These are phyloP conservation scores for Cornus suecica DNA, from an alignment of 148 eudicot species.

Conservation along the genomic window DNA sequence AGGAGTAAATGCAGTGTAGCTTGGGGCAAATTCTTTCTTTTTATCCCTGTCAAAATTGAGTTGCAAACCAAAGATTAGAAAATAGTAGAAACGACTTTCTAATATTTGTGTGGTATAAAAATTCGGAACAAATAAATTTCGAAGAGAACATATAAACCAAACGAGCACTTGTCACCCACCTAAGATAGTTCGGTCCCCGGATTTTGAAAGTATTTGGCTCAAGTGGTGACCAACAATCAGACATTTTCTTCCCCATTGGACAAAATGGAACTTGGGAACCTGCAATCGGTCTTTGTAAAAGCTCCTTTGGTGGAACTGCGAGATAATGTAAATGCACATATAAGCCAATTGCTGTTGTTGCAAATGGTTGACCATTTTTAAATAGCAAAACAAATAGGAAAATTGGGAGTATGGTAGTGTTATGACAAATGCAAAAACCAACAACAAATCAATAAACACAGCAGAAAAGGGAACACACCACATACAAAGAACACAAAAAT, in stretches of 20 bases:
- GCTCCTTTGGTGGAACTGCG: constrained; percentile 72
- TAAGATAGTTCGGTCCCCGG: constrained; percentile 71
- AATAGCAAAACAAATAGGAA: not conserved
- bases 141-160: not conserved
- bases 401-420: not conserved
- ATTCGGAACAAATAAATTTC: not conserved
- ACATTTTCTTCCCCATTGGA: constrained; percentile 69
- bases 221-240: constrained; percentile 81
- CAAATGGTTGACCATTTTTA: not conserved
- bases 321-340: not conserved
- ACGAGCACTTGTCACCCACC: constrained; percentile 30
- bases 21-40: constrained; percentile 78
- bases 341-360: not conserved
- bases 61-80: not conserved
- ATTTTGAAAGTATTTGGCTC: constrained; percentile 80
- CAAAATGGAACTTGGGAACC: constrained; percentile 84
- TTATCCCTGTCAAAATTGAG: constrained; percentile 58
- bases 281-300: constrained; percentile 76
- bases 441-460: too few relatives aligned
- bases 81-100: not conserved
- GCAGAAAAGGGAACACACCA: too few relatives aligned
- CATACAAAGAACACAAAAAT: too few relatives aligned
- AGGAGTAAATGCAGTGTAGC: constrained; percentile 68
- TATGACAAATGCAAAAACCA: too few relatives aligned
- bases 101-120: not conserved